A percentile compares a stretch with the other conserved stretches of the same genome.
Evolutionary conservation across 169 alveolate genomes (phyloP).

Genomic region (Plasmodium billcollinsi): DNA sequence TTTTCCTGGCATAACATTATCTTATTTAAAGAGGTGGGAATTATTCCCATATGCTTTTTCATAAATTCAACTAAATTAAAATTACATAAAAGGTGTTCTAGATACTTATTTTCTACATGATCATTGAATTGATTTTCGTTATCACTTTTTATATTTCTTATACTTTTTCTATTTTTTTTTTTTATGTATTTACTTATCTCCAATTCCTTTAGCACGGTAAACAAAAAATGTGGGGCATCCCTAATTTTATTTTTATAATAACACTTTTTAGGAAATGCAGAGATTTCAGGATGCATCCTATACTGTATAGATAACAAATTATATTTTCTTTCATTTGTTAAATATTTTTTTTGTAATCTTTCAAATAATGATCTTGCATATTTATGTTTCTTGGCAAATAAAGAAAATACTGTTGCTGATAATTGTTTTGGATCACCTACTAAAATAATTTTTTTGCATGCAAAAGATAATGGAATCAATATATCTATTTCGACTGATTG

Average conservation of each 20-base stretch:
- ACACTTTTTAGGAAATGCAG: conserved; percentile 93
- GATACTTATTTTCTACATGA: not conserved
- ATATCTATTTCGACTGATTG: conserved; percentile 92
- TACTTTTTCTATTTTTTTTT: not conserved
- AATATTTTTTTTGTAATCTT: conserved; percentile 85
- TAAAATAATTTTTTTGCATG: conserved; percentile 91
- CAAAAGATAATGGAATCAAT: conserved; percentile 87
- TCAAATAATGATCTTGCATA: conserved; percentile 91
- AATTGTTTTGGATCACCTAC: conserved; percentile 98
- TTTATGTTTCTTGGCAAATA: conserved; percentile 86
- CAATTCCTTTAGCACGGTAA: conserved; percentile 27
- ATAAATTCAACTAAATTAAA: conserved; percentile 60
- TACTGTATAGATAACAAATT: conserved; percentile 93
- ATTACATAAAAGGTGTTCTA: conserved; percentile 28
- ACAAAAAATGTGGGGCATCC: conserved; percentile 72
- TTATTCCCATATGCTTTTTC: conserved; percentile 40
- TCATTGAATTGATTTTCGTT: not conserved
- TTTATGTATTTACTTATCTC: conserved; percentile 21
- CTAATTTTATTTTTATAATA: conserved; percentile 90
- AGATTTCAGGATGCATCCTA: conserved; percentile 97
- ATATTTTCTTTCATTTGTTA: conserved; percentile 82
- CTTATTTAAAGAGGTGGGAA: conserved; percentile 33
- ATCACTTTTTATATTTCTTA: no score
- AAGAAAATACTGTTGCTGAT: conserved; percentile 97
- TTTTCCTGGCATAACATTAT: conserved; percentile 43